Evolutionary conservation across 805 yeast species (phyloP), one percentile per base, ranked within the genome.

Genomic region (Kluyveromyces dobzhanskii): DNA sequence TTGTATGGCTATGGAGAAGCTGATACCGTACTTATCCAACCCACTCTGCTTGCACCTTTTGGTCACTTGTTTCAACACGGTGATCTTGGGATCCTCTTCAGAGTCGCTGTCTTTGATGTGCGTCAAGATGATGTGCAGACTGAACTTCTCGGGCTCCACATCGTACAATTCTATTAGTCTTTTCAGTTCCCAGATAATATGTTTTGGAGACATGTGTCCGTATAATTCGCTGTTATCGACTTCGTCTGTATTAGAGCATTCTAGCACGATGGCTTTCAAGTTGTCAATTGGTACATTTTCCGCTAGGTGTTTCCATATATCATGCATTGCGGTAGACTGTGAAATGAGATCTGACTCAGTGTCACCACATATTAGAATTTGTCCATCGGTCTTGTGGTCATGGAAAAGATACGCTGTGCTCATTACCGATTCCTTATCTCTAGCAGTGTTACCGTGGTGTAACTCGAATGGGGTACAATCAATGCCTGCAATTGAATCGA

Each of bases 121-220:
- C 17, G 70, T 63, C 1, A 83, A 62, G 1, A 82, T 42, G 4
- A 59, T 46, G 23, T 55, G 45, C 32, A 57, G 23, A n/a, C 30
- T 27, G n/a, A 27, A 27, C 5, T 44, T 48, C 16, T 36, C 53
- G 4, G 76, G 60, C 32, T 70, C 64, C 11, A 77, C 53, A 1
- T 64, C 69, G 27, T 78, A 61, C 2, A 74, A 70, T n/a, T 48
- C 40, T 10, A 43, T 43, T 12, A 70, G 48, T 3, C 21, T 40
- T 3, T 44, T 39, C 12, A 88, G 61, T 51, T 85, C 95, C 4
- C 61, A 52, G 10, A 83, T 67, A 21, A 87, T 57, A 47, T 71
- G 70, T 2, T 57, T 49, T 3, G 96, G 94, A 10, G 82, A 78
- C 59, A 87, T 54, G 60, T 87, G 97, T 2, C 97, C 97, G 55